These are phyloP conservation scores for Talaromyces verruculosus DNA, from an alignment of 2,329 filamentous ascomycete genomes.

Conservation along the genomic window DNA sequence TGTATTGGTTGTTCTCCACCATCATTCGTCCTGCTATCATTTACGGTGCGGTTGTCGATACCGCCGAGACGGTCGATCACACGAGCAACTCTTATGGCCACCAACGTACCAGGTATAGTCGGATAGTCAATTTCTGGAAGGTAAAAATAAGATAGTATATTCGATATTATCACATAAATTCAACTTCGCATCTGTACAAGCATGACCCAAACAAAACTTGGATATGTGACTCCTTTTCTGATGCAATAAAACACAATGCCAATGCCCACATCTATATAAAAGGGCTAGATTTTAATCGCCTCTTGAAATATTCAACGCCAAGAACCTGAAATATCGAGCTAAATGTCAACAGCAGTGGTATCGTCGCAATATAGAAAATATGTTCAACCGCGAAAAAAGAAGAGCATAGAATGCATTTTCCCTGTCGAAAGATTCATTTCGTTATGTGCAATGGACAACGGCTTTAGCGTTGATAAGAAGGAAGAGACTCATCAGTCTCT, in stretches of 20 bases:
- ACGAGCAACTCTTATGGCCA: not conserved
- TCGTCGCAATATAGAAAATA: constrained; percentile 14
- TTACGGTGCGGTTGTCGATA: not conserved
- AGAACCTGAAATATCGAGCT: not conserved
- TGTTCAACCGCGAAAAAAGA: constrained; percentile 5
- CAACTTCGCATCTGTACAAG: not conserved
- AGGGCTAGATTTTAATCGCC: constrained; percentile 2
- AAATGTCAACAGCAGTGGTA: constrained; percentile 15
- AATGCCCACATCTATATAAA: constrained; percentile 1
- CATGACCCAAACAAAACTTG: not conserved
- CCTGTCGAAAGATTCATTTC: not conserved
- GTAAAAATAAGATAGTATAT: not conserved
- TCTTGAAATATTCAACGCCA: not conserved
- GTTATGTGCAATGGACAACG: not conserved
- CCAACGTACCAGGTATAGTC: not conserved
- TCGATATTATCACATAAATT: not conserved
- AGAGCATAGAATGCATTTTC: constrained; percentile 1
- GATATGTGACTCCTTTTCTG: constrained; percentile 10
- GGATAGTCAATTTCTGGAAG: not conserved
- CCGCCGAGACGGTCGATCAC: not conserved
- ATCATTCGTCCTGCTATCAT: not conserved
- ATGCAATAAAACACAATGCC: constrained; percentile 8
- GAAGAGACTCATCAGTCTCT: constrained; percentile 43
- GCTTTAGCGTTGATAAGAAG: constrained; percentile 45
- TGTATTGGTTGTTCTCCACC: not conserved